Percentiles rank a stretch among this genome's conserved stretches.
Evolutionary conservation across 176 grass and related monocot genomes (phyloP).

Genomic region (Raddia guianensis): DNA sequence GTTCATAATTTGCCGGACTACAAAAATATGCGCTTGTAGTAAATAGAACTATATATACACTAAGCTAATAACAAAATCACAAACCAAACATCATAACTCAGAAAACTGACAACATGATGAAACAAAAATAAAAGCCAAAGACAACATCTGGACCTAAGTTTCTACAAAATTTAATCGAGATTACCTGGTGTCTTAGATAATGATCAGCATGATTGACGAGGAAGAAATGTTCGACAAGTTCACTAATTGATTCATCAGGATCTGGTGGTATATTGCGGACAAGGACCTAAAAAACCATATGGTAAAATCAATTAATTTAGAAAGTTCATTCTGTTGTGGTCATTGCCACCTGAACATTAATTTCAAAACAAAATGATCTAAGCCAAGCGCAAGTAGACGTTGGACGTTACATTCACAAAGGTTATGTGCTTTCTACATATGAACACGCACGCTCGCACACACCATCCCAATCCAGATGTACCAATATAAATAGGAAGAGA

Average conservation of each 20-base stretch:
- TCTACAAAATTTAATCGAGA: conserved; percentile 5
- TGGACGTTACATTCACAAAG: conserved; percentile 6
- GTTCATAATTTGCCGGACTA: not conserved
- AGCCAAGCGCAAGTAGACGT: conserved; percentile 19
- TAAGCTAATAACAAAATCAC: not conserved
- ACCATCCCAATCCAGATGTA: conserved; percentile 18
- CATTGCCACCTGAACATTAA: not conserved
- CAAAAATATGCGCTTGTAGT: not conserved
- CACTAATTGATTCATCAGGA: conserved; percentile 87
- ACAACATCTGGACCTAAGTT: not conserved
- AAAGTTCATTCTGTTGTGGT: not conserved
- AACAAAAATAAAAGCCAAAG: conserved; percentile 8
- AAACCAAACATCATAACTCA: not conserved
- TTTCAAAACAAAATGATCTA: not conserved
- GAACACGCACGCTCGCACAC: not conserved
- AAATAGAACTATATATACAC: not conserved
- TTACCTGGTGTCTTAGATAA: conserved; percentile 90
- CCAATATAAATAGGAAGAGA: not conserved
- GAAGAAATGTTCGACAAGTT: conserved; percentile 97
- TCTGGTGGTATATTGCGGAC: conserved; percentile 90
- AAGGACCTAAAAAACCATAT: conserved; percentile 67
- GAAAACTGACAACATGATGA: conserved; percentile 16
- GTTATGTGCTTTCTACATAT: not conserved
- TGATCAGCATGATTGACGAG: conserved; percentile 97
- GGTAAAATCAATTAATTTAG: conserved; percentile 24